Evolutionary conservation across 305 asterid genomes (phyloP), one percentile per base, ranked within the genome.

Genomic region (Solanum chacoense): DNA sequence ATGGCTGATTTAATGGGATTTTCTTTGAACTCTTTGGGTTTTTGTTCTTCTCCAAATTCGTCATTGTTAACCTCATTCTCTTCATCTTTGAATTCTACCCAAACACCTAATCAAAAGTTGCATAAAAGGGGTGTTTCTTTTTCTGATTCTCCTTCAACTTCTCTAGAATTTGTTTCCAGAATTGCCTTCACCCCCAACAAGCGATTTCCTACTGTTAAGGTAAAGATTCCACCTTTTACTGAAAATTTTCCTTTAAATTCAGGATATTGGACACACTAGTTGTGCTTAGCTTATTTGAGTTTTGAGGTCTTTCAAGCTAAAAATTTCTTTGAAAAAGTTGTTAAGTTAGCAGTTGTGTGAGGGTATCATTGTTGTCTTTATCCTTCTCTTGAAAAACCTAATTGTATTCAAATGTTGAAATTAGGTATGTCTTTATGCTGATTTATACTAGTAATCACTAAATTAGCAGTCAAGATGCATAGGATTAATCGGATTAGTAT

Each of bases 1-100:
- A 96, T 94, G 98, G 99, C 94, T 81, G 98, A 93, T 92, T 94
- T 89, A 87, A 85, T 93, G 85, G 88, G 92, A 77, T 85, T 96
- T 20, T 92, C 91, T 84, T 88, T 89, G 85, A 93, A 91, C 89
- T 95, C 95, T 50, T 83, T 91, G 32, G 88, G 92, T 42, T 91
- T 91, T 55, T 45, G 20, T 45, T 50, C 40, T 29, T 31, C 73
- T 83, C 3, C 73, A 8, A 83, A 20, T 83, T 83, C 73, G 63
- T 94, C 98, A 2, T 38, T 91, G 80, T 89, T 92, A 42, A 91
- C 93, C 81, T 89, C 96, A 73, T 90, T 93, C 84, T 88, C 95
- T 29, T 91, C 94, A 42, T 89, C 95, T 88, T 84, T 92, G 88
- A 90, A 89, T 89, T 88, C 93, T 89, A 87, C 89, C 14, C 94